These are phyloP conservation scores for Begonia fuchsioides DNA, from an alignment of 306 rosid species.

Conservation along the genomic window DNA sequence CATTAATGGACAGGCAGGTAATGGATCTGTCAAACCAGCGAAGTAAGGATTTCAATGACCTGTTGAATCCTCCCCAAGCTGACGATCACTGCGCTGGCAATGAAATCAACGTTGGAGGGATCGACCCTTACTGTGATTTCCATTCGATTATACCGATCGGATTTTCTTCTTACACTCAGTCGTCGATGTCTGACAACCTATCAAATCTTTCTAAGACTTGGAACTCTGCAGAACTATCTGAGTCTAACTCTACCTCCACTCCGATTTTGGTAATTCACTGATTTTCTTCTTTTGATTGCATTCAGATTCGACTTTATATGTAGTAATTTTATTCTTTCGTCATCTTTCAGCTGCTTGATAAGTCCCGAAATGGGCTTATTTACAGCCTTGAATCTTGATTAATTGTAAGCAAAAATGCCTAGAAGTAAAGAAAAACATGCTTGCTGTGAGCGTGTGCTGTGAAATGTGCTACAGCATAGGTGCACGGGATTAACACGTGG, in stretches of 20 bases:
- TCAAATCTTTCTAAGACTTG: slow-evolving; percentile 32
- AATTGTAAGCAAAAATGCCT: no score
- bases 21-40: slow-evolving; percentile 52
- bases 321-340: no score
- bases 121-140: slow-evolving; percentile 75
- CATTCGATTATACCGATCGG: slow-evolving; percentile 57
- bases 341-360: no score
- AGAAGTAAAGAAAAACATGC: no score
- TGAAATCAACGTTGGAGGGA: slow-evolving; percentile 36
- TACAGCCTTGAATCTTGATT: no score
- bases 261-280: slow-evolving; percentile 27
- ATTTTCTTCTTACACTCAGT: slow-evolving; percentile 17
- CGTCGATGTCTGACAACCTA: slow-evolving; percentile 26
- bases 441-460: no score
- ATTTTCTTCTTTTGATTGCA: no score
- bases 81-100: slow-evolving; percentile 19
- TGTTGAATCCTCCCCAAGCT: slow-evolving; percentile 23
- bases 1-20: slow-evolving; percentile 83
- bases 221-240: slow-evolving; percentile 39
- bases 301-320: no score
- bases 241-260: slow-evolving; percentile 24
- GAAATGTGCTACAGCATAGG: no score
- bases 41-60: slow-evolving; percentile 49
- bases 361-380: no score
- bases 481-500: no score